A percentile compares a stretch with the other conserved stretches of the same genome.
These are phyloP conservation scores for Arabidopsis hybrid DNA, from an alignment of 441 rosid genomes.

Conservation along the genomic window DNA sequence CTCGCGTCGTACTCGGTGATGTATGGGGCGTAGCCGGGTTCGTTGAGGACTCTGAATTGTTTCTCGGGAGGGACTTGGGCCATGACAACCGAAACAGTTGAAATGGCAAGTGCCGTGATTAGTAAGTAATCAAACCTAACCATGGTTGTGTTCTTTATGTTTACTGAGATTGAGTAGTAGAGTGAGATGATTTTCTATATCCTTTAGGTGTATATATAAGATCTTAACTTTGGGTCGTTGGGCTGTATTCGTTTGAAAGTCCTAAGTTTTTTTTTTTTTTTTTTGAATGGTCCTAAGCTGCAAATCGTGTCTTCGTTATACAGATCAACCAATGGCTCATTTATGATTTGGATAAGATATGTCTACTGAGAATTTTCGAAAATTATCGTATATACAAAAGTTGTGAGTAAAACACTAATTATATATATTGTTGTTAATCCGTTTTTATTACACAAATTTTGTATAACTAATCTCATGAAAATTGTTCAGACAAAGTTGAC, in stretches of 20 bases:
- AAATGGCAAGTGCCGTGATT: constrained; percentile 4
- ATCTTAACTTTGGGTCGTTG: not conserved
- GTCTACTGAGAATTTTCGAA: not conserved
- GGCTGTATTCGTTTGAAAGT: not conserved
- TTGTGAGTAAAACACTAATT: not conserved
- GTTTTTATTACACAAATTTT: no score
- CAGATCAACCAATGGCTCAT: not conserved
- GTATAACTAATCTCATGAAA: no score
- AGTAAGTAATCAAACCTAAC: not conserved
- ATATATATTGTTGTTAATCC: not conserved
- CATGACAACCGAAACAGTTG: not conserved
- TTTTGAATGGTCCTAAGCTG: not conserved
- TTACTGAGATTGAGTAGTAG: not conserved
- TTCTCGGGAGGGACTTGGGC: constrained; percentile 4
- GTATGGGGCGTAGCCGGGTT: not conserved
- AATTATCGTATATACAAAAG: not conserved
- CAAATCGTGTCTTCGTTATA: not conserved
- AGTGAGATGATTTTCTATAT: not conserved
- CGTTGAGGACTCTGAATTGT: constrained; percentile 4
- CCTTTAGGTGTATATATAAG: not conserved
- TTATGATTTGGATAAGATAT: not conserved
- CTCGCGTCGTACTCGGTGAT: constrained; percentile 52
- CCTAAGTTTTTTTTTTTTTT: not conserved
- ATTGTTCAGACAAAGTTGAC: no score
- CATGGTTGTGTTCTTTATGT: not conserved